phyloP scores from a whole-genome alignment of 2,329 filamentous ascomycete species.

The Cladophialophora carrionii region DNA sequence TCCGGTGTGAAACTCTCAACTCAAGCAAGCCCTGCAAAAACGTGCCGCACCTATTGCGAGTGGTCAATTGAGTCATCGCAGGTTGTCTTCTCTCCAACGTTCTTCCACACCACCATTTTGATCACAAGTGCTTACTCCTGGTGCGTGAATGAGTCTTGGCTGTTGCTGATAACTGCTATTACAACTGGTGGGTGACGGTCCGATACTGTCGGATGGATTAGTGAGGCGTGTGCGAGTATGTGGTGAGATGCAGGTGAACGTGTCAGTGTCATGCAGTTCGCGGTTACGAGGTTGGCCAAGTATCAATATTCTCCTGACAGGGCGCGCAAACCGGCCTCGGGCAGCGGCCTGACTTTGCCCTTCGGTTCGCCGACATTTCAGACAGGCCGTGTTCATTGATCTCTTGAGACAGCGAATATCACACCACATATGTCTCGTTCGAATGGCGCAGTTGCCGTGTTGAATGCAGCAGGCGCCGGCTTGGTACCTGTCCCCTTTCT shows the following conservation, averaged over 20 bases:
- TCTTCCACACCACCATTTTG: constrained; percentile 18
- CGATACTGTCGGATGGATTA: constrained; percentile 9
- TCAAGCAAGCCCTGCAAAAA: neutral
- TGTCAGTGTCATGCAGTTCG: neutral
- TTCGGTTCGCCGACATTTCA: neutral
- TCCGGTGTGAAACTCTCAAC: constrained; percentile 3
- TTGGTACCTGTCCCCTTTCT: neutral
- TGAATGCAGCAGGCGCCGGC: neutral
- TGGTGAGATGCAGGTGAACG: neutral
- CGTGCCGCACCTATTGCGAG: neutral
- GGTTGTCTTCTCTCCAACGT: neutral
- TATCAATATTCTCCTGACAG: constrained; percentile 3
- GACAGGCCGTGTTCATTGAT: neutral
- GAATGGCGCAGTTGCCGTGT: neutral
- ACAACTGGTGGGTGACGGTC: constrained; percentile 12
- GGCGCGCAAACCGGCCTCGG: neutral
- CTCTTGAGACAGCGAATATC: constrained; percentile 1
- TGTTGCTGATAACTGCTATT: neutral
- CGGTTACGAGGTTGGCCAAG: neutral
- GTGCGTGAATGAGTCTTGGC: constrained; percentile 12
- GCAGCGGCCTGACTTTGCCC: neutral
- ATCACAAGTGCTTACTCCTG: constrained; percentile 22
- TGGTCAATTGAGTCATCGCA: neutral
- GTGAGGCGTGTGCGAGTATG: neutral
- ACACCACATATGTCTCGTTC: constrained; percentile 5